Base-by-base conservation (phyloP, 768 basidiomycete genomes). In the Termitomyces eurrhizus region DNA sequence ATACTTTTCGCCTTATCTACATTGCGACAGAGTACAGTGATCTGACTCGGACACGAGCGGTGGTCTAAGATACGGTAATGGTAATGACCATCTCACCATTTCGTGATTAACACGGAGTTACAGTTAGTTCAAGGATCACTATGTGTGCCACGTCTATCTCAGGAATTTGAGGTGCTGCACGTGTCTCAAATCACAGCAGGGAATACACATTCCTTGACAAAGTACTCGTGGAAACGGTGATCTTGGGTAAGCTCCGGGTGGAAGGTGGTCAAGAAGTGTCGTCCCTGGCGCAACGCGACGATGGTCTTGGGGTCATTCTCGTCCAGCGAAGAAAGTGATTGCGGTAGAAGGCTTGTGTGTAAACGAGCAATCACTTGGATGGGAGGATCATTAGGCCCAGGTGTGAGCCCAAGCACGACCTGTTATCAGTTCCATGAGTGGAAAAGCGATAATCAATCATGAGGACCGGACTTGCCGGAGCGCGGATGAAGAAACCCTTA, bases 181-280 rank as follows among this genome's bases (percentile, higher is more conserved):
- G 46, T 55, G 61, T 18, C 33, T 52, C 45, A 61, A 26, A 53
- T 35, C 21, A 41, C 63, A 53, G 57, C 65, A 46, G 73, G 62
- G 4, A 86, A 61, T 9, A 95, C 90, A 67, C 90, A 93, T 67
- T 87, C 81, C 57, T 78, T 79, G 45, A 96, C 79, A 68, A 96
- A 98, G 71, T 91, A 96, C 62, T 96, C 90, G 72, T 97, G 95
- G 68, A 98, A 92, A 42, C 95, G 85, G 60, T 83, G 74, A 68
- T 98, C 96, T 59, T 81, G 79, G 26, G 92, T 95, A 49, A 98
- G 77, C 72, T 98, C 96, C 0, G 95, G 96, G 69, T 98, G 96
- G 76, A 97, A 98, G 0, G 89, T 92, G 4, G 95, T 94, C 33
- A 95, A 80, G 62, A 98, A 77, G 69, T 93, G 88, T 32, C 77